Evolutionary conservation across 1,139 yeast genomes (phyloP).

Genomic region (Tardiomyces blankii): DNA sequence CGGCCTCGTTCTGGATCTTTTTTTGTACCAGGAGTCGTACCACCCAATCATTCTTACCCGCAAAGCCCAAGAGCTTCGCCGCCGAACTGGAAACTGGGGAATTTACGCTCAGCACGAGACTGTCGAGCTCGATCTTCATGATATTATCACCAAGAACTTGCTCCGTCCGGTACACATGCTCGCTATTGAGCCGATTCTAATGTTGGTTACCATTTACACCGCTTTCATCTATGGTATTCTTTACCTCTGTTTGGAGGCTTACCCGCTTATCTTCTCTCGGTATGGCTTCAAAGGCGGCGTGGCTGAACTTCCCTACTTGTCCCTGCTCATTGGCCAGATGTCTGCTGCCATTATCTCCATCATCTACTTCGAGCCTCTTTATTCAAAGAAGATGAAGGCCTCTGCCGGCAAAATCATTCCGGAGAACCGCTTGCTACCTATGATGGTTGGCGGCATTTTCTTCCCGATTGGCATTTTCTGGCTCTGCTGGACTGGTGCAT

Average conservation of each 20-base stretch:
- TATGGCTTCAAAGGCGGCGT: slow-evolving; percentile 28
- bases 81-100: slow-evolving; percentile 36
- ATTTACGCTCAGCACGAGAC: slow-evolving; percentile 11
- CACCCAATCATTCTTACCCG: slow-evolving; percentile 44
- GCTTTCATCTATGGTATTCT: slow-evolving; percentile 50
- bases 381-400: slow-evolving; percentile 19
- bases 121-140: slow-evolving; percentile 3
- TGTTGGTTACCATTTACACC: slow-evolving; percentile 47
- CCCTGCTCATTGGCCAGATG: slow-evolving; percentile 37
- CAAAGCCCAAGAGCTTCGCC: slow-evolving; percentile 54
- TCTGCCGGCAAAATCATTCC: slow-evolving; percentile 39
- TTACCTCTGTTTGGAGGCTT: slow-evolving; percentile 47
- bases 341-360: slow-evolving; percentile 26
- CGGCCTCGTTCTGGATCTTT: slow-evolving; percentile 27
- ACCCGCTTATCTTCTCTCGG: slow-evolving; percentile 42
- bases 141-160: slow-evolving; percentile 15
- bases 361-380: slow-evolving; percentile 16
- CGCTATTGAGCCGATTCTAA: slow-evolving; percentile 44
- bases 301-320: slow-evolving; percentile 38
- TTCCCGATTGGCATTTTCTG: slow-evolving; percentile 55
- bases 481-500: slow-evolving; percentile 46
- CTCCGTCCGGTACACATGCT: slow-evolving; percentile 39
- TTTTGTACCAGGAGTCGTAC: slow-evolving; percentile 54
- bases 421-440: slow-evolving; percentile 43
- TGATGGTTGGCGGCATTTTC: slow-evolving; percentile 33